Conservation (phyloP, 2,329 filamentous ascomycete species). For the Incumbomyces delicatus region DNA sequence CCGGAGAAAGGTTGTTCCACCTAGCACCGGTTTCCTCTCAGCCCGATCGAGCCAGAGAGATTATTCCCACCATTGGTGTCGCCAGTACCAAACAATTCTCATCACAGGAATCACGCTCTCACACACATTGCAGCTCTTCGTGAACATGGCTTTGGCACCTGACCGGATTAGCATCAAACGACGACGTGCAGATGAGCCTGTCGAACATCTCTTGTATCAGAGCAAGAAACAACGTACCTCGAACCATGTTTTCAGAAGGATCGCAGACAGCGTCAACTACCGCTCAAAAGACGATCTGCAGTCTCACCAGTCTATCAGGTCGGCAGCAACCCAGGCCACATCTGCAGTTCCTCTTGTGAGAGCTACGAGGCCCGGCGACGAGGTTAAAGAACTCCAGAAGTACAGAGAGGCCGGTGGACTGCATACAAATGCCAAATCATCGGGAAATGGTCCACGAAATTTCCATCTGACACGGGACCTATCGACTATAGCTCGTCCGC, state of each 20-base stretch:
- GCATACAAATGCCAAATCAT: not conserved
- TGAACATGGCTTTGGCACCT: constrained; percentile 36
- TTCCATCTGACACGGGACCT: constrained; percentile 19
- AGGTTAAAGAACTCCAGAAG: constrained; percentile 25
- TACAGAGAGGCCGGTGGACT: constrained; percentile 8
- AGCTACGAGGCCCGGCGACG: constrained; percentile 33
- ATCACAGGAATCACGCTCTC: too few relatives aligned
- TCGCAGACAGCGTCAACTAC: constrained; percentile 19
- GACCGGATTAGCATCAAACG: constrained; percentile 47
- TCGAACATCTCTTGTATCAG: constrained; percentile 39
- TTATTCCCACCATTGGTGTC: too few relatives aligned
- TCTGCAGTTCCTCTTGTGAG: constrained; percentile 26
- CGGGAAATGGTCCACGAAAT: constrained; percentile 7
- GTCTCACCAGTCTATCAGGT: not conserved
- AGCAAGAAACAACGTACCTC: constrained; percentile 38
- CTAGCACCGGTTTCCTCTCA: too few relatives aligned
- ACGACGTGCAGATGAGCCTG: constrained; percentile 46
- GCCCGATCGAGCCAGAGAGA: too few relatives aligned
- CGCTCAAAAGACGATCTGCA: not conserved
- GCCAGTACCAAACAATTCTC: too few relatives aligned
- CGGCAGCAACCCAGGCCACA: constrained; percentile 17
- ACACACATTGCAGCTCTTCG: not conserved
- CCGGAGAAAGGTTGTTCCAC: too few relatives aligned
- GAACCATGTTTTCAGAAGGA: constrained; percentile 38
- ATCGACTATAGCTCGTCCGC: constrained; percentile 10